These are phyloP conservation scores for Termitomyces eurrhizus DNA, from an alignment of 768 basidiomycete genomes.

Conservation along the genomic window DNA sequence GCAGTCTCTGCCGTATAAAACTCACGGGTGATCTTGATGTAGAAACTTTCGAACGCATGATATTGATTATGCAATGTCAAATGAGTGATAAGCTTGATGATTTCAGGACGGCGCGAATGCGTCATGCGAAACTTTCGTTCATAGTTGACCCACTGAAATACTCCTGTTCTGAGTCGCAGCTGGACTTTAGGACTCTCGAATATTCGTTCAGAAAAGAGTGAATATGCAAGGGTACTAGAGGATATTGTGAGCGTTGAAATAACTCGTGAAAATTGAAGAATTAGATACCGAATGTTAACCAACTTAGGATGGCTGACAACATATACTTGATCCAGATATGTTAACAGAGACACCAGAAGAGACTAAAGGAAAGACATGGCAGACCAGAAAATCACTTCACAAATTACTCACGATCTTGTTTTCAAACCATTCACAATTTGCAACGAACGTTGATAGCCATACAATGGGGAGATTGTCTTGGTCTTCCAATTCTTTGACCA, in stretches of 20 bases:
- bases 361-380: constrained; percentile 29
- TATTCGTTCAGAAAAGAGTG: constrained; percentile 46
- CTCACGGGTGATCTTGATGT: constrained; percentile 43
- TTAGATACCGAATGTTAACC: constrained; percentile 42
- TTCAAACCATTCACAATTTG: constrained; percentile 61
- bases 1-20: constrained; percentile 56
- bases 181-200: constrained; percentile 46
- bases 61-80: constrained; percentile 59
- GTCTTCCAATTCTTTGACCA: constrained; percentile 20
- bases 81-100: constrained; percentile 52
- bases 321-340: constrained; percentile 71
- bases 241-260: neutral
- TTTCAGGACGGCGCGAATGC: constrained; percentile 34
- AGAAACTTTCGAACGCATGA: constrained; percentile 51
- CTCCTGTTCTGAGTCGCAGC: constrained; percentile 36
- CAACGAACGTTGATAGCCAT: constrained; percentile 60
- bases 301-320: constrained; percentile 37
- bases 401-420: constrained; percentile 50
- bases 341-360: constrained; percentile 58
- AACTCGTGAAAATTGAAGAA: neutral
- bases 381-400: neutral
- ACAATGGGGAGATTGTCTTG: constrained; percentile 24
- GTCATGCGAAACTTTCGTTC: constrained; percentile 46
- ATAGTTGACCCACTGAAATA: constrained; percentile 48
- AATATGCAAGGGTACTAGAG: constrained; percentile 54